phyloP scores from a whole-genome alignment of 148 eudicot genomes.

The Oxyria digyna region DNA sequence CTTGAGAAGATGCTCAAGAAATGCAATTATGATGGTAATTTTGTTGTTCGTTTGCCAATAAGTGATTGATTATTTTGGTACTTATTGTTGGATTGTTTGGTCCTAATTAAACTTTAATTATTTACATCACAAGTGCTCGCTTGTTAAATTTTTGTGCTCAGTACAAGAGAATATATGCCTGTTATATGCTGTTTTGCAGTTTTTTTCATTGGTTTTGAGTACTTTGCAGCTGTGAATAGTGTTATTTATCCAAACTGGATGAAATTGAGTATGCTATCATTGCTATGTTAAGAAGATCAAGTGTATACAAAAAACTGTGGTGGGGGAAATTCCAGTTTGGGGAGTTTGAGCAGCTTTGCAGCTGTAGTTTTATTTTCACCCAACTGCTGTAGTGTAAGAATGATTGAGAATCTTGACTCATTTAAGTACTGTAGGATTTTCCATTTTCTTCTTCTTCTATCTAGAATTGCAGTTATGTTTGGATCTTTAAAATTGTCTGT shows the following conservation, averaged over 20 bases:
- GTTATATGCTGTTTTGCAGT: background rate
- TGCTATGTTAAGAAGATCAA: background rate
- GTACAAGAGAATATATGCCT: background rate
- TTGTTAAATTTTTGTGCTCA: background rate
- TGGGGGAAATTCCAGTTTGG: background rate
- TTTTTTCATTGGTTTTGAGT: background rate
- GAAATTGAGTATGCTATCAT: background rate
- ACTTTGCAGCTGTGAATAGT: background rate
- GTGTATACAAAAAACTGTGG: background rate
- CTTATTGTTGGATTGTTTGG: background rate
- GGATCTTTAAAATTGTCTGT: background rate
- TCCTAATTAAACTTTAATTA: background rate
- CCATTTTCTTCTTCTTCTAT: background rate
- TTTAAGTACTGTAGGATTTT: too few species aligned
- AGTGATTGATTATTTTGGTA: too few species aligned
- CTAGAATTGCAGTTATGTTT: background rate
- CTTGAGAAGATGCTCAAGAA: conserved; percentile 12
- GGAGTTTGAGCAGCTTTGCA: background rate
- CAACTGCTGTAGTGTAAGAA: too few species aligned
- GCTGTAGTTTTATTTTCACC: too few species aligned
- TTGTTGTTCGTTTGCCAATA: background rate
- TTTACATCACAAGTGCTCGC: background rate
- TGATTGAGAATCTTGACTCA: background rate
- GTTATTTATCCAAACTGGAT: background rate
- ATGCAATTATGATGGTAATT: conserved; percentile 6